phyloP scores from a whole-genome alignment of 352 stramenopile species.

The Phytophthora agathidicida region DNA sequence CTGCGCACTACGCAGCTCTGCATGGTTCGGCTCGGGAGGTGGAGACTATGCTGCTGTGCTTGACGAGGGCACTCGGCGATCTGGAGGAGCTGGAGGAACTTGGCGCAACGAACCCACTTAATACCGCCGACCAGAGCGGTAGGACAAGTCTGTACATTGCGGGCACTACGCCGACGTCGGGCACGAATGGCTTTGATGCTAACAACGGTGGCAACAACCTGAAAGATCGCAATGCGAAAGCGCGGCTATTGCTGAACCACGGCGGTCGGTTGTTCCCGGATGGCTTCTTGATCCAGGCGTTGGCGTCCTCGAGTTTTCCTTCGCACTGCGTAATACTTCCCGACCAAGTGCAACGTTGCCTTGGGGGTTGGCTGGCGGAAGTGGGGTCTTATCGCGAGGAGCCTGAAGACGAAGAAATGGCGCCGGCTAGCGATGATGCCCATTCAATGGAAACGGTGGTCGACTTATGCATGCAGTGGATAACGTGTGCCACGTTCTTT shows the following conservation, averaged over 20 bases:
- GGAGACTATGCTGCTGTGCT: slow-evolving; percentile 3
- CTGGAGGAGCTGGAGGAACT: background rate
- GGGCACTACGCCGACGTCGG: background rate
- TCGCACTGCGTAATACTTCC: background rate
- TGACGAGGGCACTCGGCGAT: slow-evolving; percentile 1
- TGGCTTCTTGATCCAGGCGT: background rate
- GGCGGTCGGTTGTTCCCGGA: slow-evolving; percentile 10
- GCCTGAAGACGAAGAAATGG: slow-evolving; percentile 3
- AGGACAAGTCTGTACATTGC: slow-evolving; percentile 14
- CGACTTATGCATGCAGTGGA: slow-evolving; percentile 13
- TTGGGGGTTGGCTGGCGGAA: slow-evolving; percentile 2
- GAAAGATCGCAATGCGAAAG: slow-evolving; percentile 7
- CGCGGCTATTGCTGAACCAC: slow-evolving; percentile 9
- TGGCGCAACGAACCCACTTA: slow-evolving; percentile 5
- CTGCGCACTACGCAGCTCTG: slow-evolving; percentile 16
- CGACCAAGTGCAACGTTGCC: background rate
- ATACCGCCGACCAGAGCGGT: background rate
- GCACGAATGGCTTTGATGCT: no score
- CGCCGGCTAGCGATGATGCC: background rate
- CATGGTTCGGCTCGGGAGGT: slow-evolving; percentile 10
- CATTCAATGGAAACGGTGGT: background rate
- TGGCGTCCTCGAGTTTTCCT: background rate
- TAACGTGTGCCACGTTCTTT: background rate
- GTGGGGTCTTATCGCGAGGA: background rate
- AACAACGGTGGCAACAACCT: background rate